Percentiles rank a stretch among this genome's conserved stretches.
These are phyloP conservation scores for Physcomitrium patens DNA, from an alignment of 225 moss, liverwort and hornwort genomes.

Conservation along the genomic window DNA sequence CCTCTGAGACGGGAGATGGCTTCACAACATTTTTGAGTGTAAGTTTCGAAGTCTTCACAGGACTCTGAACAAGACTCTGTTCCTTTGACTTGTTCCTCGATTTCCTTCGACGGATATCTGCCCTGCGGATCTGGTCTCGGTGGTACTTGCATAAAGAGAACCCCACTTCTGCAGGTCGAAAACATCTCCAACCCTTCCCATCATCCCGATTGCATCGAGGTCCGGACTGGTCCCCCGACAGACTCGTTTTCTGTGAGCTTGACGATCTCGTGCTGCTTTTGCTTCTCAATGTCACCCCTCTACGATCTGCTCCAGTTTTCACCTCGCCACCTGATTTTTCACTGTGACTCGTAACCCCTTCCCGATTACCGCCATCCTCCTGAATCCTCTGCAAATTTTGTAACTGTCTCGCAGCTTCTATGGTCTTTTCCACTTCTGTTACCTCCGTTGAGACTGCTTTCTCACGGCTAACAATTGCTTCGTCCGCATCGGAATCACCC, in stretches of 20 bases:
- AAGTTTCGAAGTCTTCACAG: conserved; percentile 22
- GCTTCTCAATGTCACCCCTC: conserved; percentile 27
- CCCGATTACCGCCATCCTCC: conserved; percentile 14
- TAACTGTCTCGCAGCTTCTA: conserved; percentile 42
- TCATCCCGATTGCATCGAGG: conserved; percentile 48
- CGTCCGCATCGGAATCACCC: conserved; percentile 13
- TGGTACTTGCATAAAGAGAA: conserved; percentile 54
- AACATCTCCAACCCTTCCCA: conserved; percentile 58
- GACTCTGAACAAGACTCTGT: conserved; percentile 14
- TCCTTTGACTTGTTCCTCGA: conserved; percentile 39
- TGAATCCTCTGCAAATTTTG: conserved; percentile 33
- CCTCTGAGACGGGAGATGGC: not conserved
- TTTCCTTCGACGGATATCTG: conserved; percentile 47
- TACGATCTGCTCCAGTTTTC: conserved; percentile 12
- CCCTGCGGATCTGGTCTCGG: conserved; percentile 52
- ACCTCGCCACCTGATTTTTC: not conserved
- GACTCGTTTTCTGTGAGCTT: conserved; percentile 16
- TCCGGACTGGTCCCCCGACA: conserved; percentile 6
- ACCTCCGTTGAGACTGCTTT: conserved; percentile 12
- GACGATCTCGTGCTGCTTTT: conserved; percentile 2
- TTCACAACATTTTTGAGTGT: conserved; percentile 20
- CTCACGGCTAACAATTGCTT: conserved; percentile 16
- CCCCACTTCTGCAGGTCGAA: conserved; percentile 44
- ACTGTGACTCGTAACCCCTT: not conserved
- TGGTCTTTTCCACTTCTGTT: conserved; percentile 23